phyloP scores from a whole-genome alignment of 345 rosid species.

The Salix viminalis region DNA sequence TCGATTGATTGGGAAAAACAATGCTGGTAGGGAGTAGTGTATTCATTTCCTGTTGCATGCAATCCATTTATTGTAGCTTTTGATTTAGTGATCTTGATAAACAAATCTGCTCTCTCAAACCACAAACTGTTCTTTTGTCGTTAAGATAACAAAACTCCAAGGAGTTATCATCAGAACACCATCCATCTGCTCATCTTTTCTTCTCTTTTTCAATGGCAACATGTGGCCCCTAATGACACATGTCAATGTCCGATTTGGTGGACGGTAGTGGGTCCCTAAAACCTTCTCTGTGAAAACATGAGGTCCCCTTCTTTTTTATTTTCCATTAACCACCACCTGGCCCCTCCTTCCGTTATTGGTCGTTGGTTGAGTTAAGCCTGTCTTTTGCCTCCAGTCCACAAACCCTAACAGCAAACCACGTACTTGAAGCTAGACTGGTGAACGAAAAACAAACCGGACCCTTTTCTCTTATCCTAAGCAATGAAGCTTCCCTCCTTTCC shows the following conservation, averaged over 20 bases:
- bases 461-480: not conserved
- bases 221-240: constrained; percentile 6
- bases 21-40: not conserved
- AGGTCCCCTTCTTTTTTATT: not conserved
- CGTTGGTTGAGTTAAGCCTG: constrained; percentile 25
- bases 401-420: constrained; percentile 14
- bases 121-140: not conserved
- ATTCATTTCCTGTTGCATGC: not conserved
- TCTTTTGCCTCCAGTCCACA: constrained; percentile 10
- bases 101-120: not conserved
- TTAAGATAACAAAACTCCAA: not conserved
- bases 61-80: not conserved
- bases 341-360: constrained; percentile 18
- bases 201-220: not conserved
- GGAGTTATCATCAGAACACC: not conserved
- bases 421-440: not conserved
- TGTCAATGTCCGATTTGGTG: constrained; percentile 13
- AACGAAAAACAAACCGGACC: not conserved
- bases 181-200: not conserved
- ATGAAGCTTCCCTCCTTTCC: not conserved
- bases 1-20: not conserved
- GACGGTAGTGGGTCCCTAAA: constrained; percentile 10
- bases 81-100: not conserved
- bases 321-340: constrained; percentile 6
- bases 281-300: too few species aligned